A percentile compares a stretch with the other conserved stretches of the same genome.
phyloP scores from a whole-genome alignment of 371 early-diverging fungal species.

The Cokeromyces recurvatus region DNA sequence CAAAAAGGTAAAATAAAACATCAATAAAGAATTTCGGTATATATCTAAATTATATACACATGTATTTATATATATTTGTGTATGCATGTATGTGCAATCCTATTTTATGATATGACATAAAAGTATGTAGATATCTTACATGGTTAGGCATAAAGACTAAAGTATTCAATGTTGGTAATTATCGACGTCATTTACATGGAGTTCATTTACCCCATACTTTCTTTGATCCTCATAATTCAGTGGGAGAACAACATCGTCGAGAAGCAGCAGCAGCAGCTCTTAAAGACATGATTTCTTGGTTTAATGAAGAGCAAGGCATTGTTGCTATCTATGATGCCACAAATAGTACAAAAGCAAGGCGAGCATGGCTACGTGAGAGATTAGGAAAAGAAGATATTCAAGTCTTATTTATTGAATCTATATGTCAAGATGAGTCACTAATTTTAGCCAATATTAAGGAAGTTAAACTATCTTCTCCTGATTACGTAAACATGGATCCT shows the following conservation, averaged over 20 bases:
- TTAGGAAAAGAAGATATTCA: constrained; percentile 72
- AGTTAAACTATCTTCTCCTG: constrained; percentile 93
- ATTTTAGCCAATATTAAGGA: constrained; percentile 89
- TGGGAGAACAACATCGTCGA: constrained; percentile 68
- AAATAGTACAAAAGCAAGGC: constrained; percentile 84
- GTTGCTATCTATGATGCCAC: constrained; percentile 97
- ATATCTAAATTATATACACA: too few species aligned
- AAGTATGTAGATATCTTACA: constrained; percentile 87
- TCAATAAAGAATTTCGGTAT: too few species aligned
- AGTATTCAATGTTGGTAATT: constrained; percentile 95
- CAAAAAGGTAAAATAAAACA: constrained; percentile 70
- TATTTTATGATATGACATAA: not conserved
- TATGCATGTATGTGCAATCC: too few species aligned
- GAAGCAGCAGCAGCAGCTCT: constrained; percentile 84
- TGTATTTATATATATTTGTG: too few species aligned
- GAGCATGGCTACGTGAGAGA: constrained; percentile 64
- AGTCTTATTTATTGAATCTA: constrained; percentile 93
- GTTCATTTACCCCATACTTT: constrained; percentile 82
- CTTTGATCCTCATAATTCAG: constrained; percentile 86
- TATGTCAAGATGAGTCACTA: constrained; percentile 87
- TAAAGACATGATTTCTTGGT: constrained; percentile 90
- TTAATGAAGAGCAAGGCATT: constrained; percentile 68
- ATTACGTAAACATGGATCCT: constrained; percentile 75
- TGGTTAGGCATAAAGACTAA: constrained; percentile 94
- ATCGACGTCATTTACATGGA: constrained; percentile 87